These are phyloP conservation scores for Phyllosticta citriasiana DNA, from an alignment of 2,329 filamentous ascomycete genomes.

Conservation along the genomic window DNA sequence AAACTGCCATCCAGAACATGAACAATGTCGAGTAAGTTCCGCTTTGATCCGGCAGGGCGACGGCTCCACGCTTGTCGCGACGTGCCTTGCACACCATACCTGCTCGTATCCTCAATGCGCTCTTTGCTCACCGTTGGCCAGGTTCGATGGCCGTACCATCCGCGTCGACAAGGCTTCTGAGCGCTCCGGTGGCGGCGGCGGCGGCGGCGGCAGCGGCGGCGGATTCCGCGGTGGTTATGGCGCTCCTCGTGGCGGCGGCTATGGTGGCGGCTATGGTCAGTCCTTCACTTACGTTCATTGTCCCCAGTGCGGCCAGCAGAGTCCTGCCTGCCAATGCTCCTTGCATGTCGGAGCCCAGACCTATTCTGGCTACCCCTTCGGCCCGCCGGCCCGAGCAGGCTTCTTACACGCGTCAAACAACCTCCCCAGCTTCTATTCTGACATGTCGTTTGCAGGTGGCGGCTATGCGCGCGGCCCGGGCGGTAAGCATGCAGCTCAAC, in stretches of 20 bases:
- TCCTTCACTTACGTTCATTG: conserved; percentile 3
- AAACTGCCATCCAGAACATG: conserved; percentile 67
- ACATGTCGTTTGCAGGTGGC: conserved; percentile 13
- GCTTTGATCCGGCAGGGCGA: background rate
- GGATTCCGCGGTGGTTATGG: conserved; percentile 22
- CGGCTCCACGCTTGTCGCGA: background rate
- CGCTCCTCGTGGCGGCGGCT: conserved; percentile 18
- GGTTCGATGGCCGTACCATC: conserved; percentile 89
- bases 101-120: background rate
- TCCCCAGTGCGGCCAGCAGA: background rate
- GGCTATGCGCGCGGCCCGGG: conserved; percentile 14
- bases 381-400: background rate
- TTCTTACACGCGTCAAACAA: background rate
- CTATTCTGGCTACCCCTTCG: conserved; percentile 10
- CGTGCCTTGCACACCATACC: no score
- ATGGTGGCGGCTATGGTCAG: conserved; percentile 19
- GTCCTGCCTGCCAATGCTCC: background rate
- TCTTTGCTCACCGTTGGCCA: conserved; percentile 26
- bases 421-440: conserved; percentile 14
- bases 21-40: conserved; percentile 79
- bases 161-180: conserved; percentile 94
- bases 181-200: conserved; percentile 46
- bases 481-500: conserved; percentile 11
- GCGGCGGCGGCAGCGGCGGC: conserved; percentile 33
- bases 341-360: background rate